Conservation (phyloP, 331 rosid species). For the Erythrophleum ivorense region DNA sequence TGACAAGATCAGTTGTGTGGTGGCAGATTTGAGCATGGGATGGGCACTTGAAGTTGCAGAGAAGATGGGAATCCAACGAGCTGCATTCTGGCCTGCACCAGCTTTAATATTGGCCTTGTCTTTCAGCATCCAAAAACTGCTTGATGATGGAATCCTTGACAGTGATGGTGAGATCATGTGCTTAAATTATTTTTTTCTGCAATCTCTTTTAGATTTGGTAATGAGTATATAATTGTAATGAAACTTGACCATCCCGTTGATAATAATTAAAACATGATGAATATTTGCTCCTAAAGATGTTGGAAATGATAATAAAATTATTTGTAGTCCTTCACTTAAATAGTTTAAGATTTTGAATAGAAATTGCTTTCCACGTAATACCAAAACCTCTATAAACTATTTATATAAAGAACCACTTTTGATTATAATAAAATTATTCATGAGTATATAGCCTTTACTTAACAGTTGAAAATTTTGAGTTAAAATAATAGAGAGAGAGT, state of each 20-base stretch:
- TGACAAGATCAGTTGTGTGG: conserved; percentile 45
- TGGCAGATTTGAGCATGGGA: conserved; percentile 48
- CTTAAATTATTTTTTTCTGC: neutral
- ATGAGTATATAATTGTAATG: neutral
- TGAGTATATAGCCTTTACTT: no score
- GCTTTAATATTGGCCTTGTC: conserved; percentile 43
- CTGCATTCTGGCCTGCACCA: conserved; percentile 60
- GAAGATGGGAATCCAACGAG: conserved; percentile 47
- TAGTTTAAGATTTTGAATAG: no score
- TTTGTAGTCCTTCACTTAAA: neutral
- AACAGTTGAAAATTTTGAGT: no score
- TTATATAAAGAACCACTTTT: no score
- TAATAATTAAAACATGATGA: neutral
- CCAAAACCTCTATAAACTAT: neutral
- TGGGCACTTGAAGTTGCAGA: conserved; percentile 66
- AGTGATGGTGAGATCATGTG: conserved; percentile 50
- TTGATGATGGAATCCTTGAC: conserved; percentile 45
- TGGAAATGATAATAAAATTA: neutral
- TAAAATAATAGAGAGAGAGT: no score
- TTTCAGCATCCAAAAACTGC: conserved; percentile 45
- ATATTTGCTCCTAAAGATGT: neutral
- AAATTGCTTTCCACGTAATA: neutral
- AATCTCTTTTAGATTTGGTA: neutral
- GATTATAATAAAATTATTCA: no score
- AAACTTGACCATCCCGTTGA: neutral